Conservation (phyloP, 116 monocot species). For the Papilionanthe hybrid region DNA sequence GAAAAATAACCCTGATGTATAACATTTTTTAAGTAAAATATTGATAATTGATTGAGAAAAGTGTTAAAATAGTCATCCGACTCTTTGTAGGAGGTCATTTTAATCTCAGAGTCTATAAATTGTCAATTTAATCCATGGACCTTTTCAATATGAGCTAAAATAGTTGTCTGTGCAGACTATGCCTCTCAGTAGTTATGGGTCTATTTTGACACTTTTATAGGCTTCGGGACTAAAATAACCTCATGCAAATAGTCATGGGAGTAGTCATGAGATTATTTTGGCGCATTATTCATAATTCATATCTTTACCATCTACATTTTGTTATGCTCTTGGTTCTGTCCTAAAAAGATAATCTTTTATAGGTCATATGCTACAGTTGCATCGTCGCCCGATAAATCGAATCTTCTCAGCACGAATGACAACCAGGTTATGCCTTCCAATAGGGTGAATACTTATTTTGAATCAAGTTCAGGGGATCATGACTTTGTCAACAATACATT, state of each 20-base stretch:
- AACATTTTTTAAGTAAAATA: neutral
- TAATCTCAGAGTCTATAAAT: too few species aligned
- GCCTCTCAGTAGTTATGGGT: too few species aligned
- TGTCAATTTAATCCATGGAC: too few species aligned
- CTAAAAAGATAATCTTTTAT: neutral
- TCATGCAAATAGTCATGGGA: too few species aligned
- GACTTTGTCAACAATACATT: neutral
- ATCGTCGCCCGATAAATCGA: neutral
- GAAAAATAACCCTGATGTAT: too few species aligned
- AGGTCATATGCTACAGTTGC: slow-evolving; percentile 10
- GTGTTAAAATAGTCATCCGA: too few species aligned
- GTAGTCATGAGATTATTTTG: neutral
- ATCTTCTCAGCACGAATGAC: neutral
- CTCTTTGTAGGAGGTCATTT: too few species aligned
- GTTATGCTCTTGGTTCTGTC: neutral
- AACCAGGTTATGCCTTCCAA: neutral
- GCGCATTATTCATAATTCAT: neutral
- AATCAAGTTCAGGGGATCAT: neutral
- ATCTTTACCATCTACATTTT: neutral
- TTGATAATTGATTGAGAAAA: neutral
- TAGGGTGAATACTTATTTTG: neutral
- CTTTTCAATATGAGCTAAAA: too few species aligned
- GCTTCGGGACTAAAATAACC: too few species aligned
- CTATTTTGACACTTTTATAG: too few species aligned
- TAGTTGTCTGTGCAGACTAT: too few species aligned